phyloP scores from a whole-genome alignment of 179 eudicot genomes.

The Amaranthus tricolor region DNA sequence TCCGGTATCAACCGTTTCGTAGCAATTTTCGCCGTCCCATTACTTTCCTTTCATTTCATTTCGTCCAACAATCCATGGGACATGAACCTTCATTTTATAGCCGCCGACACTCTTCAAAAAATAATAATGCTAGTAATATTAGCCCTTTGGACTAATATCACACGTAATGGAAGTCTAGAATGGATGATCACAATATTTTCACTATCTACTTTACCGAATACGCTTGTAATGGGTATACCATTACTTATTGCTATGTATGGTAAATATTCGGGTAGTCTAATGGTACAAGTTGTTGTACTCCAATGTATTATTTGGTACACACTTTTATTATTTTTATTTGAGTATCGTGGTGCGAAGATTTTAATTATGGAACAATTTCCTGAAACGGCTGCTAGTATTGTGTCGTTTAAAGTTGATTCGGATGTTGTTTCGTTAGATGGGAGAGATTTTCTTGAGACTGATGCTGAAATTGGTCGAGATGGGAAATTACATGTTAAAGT shows the following conservation, averaged over 20 bases:
- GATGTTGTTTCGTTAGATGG: slow-evolving; percentile 72
- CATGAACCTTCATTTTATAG: slow-evolving; percentile 63
- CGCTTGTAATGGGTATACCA: slow-evolving; percentile 76
- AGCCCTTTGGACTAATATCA: slow-evolving; percentile 43
- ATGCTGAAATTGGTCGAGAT: slow-evolving; percentile 59
- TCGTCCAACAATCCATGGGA: slow-evolving; percentile 55
- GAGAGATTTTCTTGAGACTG: slow-evolving; percentile 56
- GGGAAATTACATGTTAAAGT: slow-evolving; percentile 71
- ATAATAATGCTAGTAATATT: slow-evolving; percentile 45
- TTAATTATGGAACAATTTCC: slow-evolving; percentile 73
- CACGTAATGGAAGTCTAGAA: slow-evolving; percentile 47
- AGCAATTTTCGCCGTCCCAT: slow-evolving; percentile 65
- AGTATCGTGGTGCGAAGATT: slow-evolving; percentile 70
- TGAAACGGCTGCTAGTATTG: slow-evolving; percentile 68
- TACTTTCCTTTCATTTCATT: slow-evolving; percentile 72
- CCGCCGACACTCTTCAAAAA: slow-evolving; percentile 69
- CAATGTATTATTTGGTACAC: slow-evolving; percentile 83
- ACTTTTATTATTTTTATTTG: slow-evolving; percentile 53
- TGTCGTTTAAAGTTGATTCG: slow-evolving; percentile 65
- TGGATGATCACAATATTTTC: slow-evolving; percentile 73
- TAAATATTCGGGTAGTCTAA: slow-evolving; percentile 39
- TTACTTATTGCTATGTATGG: slow-evolving; percentile 69
- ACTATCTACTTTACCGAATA: slow-evolving; percentile 59
- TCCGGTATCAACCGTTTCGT: slow-evolving; percentile 79
- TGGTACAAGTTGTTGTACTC: slow-evolving; percentile 68